phyloP scores from a whole-genome alignment of 768 basidiomycete species.

The Podaxis rugospora region DNA sequence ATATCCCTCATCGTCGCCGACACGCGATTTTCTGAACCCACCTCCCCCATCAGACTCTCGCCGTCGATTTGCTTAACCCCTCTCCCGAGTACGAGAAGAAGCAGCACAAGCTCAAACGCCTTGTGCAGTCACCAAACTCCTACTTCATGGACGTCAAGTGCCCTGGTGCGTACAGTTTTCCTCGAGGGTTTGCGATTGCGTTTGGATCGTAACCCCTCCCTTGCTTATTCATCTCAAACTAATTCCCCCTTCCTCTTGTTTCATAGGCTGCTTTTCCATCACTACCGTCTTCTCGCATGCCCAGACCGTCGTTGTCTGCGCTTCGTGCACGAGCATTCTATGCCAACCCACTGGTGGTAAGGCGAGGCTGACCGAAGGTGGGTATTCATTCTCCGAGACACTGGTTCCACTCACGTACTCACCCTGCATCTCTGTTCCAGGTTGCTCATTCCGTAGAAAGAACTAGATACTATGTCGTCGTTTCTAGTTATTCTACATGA shows the following conservation, averaged over 20 bases:
- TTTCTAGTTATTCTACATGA: constrained; percentile 15
- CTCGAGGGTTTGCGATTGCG: not conserved
- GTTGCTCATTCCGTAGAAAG: constrained; percentile 98
- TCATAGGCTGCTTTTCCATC: constrained; percentile 83
- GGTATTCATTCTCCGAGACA: constrained; percentile 22
- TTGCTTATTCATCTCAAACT: constrained; percentile 14
- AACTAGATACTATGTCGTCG: constrained; percentile 44
- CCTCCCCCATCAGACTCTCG: constrained; percentile 67
- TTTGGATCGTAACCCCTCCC: not conserved
- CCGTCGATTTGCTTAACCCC: constrained; percentile 97
- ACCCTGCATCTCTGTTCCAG: constrained; percentile 33
- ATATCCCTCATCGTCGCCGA: not conserved
- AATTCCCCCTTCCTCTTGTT: constrained; percentile 14
- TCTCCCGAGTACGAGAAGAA: constrained; percentile 79
- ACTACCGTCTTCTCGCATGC: constrained; percentile 99
- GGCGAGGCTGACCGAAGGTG: constrained; percentile 97
- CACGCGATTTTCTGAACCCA: not conserved
- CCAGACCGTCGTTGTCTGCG: constrained; percentile 94
- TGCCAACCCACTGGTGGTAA: constrained; percentile 99
- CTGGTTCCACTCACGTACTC: constrained; percentile 3
- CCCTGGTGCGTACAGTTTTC: constrained; percentile 58
- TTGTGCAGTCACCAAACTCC: constrained; percentile 97
- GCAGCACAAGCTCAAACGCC: constrained; percentile 98
- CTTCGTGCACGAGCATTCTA: constrained; percentile 87
- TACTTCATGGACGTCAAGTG: constrained; percentile 99